Evolutionary conservation across 2,329 filamentous ascomycete species (phyloP), one percentile per base, ranked within the genome.

Genomic region (Davidsoniella virescens): DNA sequence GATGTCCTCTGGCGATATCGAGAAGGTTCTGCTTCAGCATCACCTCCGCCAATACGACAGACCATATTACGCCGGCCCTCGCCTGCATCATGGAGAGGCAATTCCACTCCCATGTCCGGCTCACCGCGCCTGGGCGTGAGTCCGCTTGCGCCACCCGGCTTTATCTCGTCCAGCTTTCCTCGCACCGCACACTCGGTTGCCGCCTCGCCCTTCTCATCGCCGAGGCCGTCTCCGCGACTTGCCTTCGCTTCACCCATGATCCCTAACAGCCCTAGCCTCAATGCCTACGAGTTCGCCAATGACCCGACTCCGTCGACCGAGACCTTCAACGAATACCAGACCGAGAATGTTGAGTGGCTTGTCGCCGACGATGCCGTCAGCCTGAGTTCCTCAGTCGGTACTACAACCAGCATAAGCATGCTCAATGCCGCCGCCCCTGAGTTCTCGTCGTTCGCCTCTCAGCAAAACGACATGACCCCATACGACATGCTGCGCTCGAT

Each of bases 401-500:
- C 75, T 8, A 72, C 82, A 14, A 78, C 75, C 8, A 72, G 82
- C 16, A 79, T 76, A 33, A 87, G 80, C 56, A 79, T 76, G 33
- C 72, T 90, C 54, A 88, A 87, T 59, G 82, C 80, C 41, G 82
- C 82, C 12, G 86, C 86, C 4, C 83, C 88, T 20, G 87, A 95
- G 63, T 95, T 78, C 58, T 72, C 75, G 1, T 69, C 66, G 55
- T 53, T 59, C 45, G 70, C 73, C 29, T 67, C 73, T 46, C 76
- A 82, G 61, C 83, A 84, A 60, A 77, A 79, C 51, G 88, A 96
- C 60, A 96, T 98, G 90, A 93, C 86, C 52, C 90, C 92, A 0
- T 94, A 95, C 65, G 92, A 98, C 62, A 96, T 98, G 77, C 73
- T 98, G 51, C 84, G 92, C 54, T 95, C 90, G 5, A 93, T 98